Conservation (phyloP, 2,329 filamentous ascomycete genomes). For the Ophiostoma perfectum region DNA sequence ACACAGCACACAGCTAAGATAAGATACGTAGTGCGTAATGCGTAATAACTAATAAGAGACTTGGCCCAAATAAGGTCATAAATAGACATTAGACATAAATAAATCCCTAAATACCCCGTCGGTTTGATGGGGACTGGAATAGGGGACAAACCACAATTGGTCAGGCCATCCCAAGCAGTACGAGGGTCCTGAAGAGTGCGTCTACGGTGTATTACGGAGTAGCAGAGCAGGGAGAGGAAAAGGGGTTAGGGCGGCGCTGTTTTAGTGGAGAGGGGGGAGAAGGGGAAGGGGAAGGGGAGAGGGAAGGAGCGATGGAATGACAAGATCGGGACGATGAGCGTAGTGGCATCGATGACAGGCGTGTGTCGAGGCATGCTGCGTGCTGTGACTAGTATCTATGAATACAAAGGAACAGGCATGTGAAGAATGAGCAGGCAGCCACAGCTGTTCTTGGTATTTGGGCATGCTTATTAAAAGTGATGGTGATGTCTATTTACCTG, state of each 20-base stretch:
- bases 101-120: not conserved
- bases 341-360: not conserved
- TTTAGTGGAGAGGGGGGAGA: slow-evolving; percentile 15
- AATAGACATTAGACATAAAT: slow-evolving; percentile 9
- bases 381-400: not conserved
- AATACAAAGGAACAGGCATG: not conserved
- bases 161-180: not conserved
- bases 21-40: not conserved
- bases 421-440: not conserved
- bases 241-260: slow-evolving; percentile 18
- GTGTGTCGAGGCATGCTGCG: not conserved
- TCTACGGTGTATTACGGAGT: too few relatives aligned
- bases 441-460: not conserved
- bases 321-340: not conserved
- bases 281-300: not conserved
- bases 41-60: not conserved
- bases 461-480: too few relatives aligned
- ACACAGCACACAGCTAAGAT: not conserved
- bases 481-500: too few relatives aligned
- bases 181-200: slow-evolving; percentile 6
- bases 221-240: not conserved
- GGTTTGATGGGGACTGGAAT: slow-evolving; percentile 15
- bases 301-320: slow-evolving; percentile 3
- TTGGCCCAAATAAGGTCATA: not conserved
- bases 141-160: slow-evolving; percentile 20